Evolutionary conservation across 2,329 filamentous ascomycete genomes (phyloP), one percentile per base, ranked within the genome.

Genomic region (Triangularia setosa): DNA sequence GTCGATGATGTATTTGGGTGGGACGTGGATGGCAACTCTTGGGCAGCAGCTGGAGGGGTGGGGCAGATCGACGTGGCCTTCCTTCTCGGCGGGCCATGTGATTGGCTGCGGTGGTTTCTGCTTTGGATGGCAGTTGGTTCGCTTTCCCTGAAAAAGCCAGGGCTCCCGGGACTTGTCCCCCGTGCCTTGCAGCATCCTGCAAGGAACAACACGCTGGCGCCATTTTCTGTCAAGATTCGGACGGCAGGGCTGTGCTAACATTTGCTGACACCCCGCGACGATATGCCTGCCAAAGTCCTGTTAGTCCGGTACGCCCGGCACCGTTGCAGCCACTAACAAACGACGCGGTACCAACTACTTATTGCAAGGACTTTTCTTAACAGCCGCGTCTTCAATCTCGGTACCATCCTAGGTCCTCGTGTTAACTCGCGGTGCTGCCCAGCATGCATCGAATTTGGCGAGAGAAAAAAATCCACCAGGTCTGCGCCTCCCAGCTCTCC

Each of bases 111-210:
- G 16, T 64, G 64, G 54, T 61, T 65, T 69, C 64, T 64, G 60
- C 61, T 62, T 67, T 62, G 44, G 63, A 63, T 48, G 64, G 52
- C 60, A 40, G 67, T 67, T 67, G 65, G 64, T 18, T 62, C 62
- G 61, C 60, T 63, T n/a, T 64, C 62, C 53, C 62, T 55, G 28
- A 40, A 30, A 64, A 58, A 62, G 62, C 18, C 65, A 60, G 57
- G 56, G 44, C 64, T 63, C 58, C 48, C 28, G 48, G 56, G 53
- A 33, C 40, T 55, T 64, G 63, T 63, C 40, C 58, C 60, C 59
- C 59, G 61, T 68, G 58, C 68, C 68, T 68, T 69, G 68, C 68
- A 69, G 64, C 28, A 40, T 8, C 52, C 58, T 69, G 68, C 65
- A 69, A 67, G 68, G 68, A 65, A 69, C 68, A 64, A 56, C 48